Percentiles rank a stretch among this genome's conserved stretches.
phyloP scores from a whole-genome alignment of 768 basidiomycete genomes.

The Coprinopsis cinerea region DNA sequence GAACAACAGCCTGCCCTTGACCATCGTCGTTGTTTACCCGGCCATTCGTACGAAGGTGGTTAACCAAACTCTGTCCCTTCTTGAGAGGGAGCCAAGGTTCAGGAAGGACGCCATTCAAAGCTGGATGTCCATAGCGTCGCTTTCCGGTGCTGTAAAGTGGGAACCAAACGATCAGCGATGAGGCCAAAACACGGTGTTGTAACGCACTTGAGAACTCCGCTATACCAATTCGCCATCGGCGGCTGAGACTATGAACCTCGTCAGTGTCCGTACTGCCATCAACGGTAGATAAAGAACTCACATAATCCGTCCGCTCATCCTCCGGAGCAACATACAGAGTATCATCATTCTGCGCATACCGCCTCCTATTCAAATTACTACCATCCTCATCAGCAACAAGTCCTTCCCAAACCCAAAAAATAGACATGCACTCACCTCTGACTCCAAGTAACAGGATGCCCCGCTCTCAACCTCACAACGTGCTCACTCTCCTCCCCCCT shows the following conservation, averaged over 20 bases:
- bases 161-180: conserved; percentile 4
- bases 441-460: conserved; percentile 83
- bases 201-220: conserved; percentile 82
- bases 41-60: conserved; percentile 37
- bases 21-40: conserved; percentile 36
- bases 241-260: conserved; percentile 70
- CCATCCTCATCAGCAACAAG: conserved; percentile 1
- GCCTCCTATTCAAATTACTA: conserved; percentile 76
- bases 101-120: conserved; percentile 87
- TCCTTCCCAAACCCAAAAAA: not conserved
- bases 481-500: conserved; percentile 83
- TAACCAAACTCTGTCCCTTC: conserved; percentile 72
- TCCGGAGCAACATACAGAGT: conserved; percentile 94
- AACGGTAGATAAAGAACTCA: conserved; percentile 23
- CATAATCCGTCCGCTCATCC: conserved; percentile 88
- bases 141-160: conserved; percentile 70
- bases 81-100: conserved; percentile 93
- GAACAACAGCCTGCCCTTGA: conserved; percentile 62
- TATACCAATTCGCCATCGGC: conserved; percentile 94
- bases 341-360: conserved; percentile 93
- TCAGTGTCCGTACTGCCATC: conserved; percentile 10
- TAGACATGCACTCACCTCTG: conserved; percentile 56
- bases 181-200: not conserved
- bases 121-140: conserved; percentile 91
- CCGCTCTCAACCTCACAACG: conserved; percentile 64